phyloP scores from a whole-genome alignment of 257 asterid species.

The Jacaranda copaia region DNA sequence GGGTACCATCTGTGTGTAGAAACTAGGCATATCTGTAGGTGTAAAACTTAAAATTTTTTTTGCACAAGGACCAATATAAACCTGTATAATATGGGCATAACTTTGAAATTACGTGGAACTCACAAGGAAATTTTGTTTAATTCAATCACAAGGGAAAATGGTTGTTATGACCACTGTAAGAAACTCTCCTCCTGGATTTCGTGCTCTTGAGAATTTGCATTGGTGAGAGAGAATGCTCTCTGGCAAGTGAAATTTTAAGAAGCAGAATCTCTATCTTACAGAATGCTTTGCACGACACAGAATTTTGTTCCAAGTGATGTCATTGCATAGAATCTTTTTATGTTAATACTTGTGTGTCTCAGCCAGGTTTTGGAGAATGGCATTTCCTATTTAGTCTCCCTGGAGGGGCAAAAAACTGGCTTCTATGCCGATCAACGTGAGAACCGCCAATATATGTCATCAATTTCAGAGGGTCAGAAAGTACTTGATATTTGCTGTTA shows the following conservation, averaged over 20 bases:
- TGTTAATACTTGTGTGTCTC: slow-evolving; percentile 29
- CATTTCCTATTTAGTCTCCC: slow-evolving; percentile 74
- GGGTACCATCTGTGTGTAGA: neutral
- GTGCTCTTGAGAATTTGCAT: neutral
- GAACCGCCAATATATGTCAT: slow-evolving; percentile 76
- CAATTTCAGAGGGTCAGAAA: slow-evolving; percentile 74
- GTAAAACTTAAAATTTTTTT: neutral
- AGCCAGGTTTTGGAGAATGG: slow-evolving; percentile 87
- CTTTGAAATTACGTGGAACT: neutral
- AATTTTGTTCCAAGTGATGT: slow-evolving; percentile 5
- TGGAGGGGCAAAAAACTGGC: slow-evolving; percentile 96
- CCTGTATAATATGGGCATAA: too few relatives aligned
- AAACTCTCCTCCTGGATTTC: neutral
- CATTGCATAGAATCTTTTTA: neutral
- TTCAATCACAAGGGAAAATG: neutral
- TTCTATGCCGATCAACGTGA: slow-evolving; percentile 99
- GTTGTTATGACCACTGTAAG: neutral
- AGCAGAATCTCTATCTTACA: neutral
- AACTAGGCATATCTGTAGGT: neutral
- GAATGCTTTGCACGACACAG: slow-evolving; percentile 20
- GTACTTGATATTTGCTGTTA: slow-evolving; percentile 93
- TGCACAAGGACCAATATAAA: too few relatives aligned
- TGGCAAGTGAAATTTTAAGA: neutral
- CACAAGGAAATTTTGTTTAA: neutral
- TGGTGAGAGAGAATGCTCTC: neutral